A percentile compares a stretch with the other conserved stretches of the same genome.
Conservation (phyloP, 176 grass and related monocot genomes). For the Lolium rigidum region DNA sequence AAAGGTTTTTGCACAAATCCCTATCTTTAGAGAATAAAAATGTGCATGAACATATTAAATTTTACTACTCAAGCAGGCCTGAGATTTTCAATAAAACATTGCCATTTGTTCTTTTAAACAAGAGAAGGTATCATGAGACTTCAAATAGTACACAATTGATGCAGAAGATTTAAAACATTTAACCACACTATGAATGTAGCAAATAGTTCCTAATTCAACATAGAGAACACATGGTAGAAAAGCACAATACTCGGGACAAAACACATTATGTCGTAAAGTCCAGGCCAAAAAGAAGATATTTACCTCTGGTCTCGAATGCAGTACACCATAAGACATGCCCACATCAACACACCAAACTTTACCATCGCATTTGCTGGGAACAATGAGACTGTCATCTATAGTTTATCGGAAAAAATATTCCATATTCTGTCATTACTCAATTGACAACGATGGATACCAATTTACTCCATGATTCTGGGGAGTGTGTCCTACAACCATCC, state of each 20-base stretch:
- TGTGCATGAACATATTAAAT: neutral
- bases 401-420: neutral
- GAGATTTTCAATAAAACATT: neutral
- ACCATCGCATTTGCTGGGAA: constrained; percentile 77
- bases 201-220: neutral
- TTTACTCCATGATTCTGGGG: constrained; percentile 79
- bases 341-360: constrained; percentile 96
- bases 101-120: neutral
- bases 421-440: neutral
- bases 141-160: neutral
- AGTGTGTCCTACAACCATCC: constrained; percentile 95
- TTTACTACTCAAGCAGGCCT: neutral
- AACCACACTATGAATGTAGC: neutral
- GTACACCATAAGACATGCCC: constrained; percentile 93
- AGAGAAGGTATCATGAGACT: neutral
- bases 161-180: neutral
- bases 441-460: constrained; percentile 55
- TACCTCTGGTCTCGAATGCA: constrained; percentile 90
- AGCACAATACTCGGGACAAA: constrained; percentile 10
- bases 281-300: constrained; percentile 5
- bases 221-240: neutral
- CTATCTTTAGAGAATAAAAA: neutral
- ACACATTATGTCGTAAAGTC: neutral
- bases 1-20: neutral
- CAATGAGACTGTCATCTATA: constrained; percentile 24